Conservation (phyloP, 1,139 yeast genomes). For the Hemisphaericaspora lyxosophila region DNA sequence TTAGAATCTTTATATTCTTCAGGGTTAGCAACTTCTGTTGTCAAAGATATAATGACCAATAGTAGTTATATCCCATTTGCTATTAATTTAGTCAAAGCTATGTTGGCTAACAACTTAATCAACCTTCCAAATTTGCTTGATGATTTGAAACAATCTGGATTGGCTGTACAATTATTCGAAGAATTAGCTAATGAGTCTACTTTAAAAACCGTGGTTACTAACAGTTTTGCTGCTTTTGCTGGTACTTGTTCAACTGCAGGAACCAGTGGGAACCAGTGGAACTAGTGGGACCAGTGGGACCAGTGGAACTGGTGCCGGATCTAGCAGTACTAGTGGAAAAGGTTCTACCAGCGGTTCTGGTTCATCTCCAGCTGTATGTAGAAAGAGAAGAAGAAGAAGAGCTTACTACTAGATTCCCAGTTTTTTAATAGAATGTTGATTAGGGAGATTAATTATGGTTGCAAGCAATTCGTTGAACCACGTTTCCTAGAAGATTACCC, state of each 20-base stretch:
- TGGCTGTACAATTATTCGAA: constrained; percentile 36
- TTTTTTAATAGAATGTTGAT: no score
- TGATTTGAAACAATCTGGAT: constrained; percentile 39
- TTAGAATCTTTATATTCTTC: constrained; percentile 43
- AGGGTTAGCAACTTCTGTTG: constrained; percentile 45
- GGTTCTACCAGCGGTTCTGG: constrained; percentile 12
- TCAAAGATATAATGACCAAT: constrained; percentile 42
- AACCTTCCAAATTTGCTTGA: constrained; percentile 25
- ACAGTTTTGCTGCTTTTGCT: constrained; percentile 44
- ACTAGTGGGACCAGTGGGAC: no score
- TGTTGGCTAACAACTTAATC: constrained; percentile 33
- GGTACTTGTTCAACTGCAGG: constrained; percentile 41
- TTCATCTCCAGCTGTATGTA: constrained; percentile 15
- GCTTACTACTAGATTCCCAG: no score
- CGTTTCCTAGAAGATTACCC: no score
- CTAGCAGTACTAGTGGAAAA: constrained; percentile 13
- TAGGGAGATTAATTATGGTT: no score
- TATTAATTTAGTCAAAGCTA: constrained; percentile 30
- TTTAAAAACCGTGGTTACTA: constrained; percentile 37
- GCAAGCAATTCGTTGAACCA: no score
- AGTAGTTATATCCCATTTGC: constrained; percentile 39
- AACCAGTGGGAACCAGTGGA: no score
- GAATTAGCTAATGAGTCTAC: constrained; percentile 36
- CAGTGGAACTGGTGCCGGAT: constrained; percentile 11
- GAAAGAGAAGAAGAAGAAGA: constrained; percentile 36